Base-by-base conservation (phyloP, 305 asterid genomes). In the Coffea humblotiana region DNA sequence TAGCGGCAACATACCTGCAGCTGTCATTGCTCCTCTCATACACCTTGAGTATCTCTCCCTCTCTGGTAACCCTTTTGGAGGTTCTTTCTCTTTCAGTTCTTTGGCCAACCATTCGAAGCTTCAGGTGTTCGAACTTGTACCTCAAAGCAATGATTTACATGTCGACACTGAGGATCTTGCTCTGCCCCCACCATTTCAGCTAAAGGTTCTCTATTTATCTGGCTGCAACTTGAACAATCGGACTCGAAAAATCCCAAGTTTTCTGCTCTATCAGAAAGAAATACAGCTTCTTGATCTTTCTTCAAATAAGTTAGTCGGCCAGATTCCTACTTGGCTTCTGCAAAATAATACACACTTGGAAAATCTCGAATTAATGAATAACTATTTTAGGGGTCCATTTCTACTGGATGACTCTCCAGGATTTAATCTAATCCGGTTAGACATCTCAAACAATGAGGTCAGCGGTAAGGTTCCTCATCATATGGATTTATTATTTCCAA, bases 141-240 rank as follows among this genome's bases (percentile, higher is more conserved):
- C 1, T 37, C 21, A 8, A 1, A 18, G 43, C 0, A 74, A 65
- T 49, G 64, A 71, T 32, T 75, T 82, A 21, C 47, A 14, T n/a
- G 82, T 85, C 37, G 75, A 77, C 45, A 49, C 79, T n/a, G 80
- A 79, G 73, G 56, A n/a, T 63, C 51, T 77, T 68, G 79, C 75
- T 74, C 75, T 79, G 65, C 76, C 73, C 23, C 82, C 88, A 48
- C 48, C 79, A n/a, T 85, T 82, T 82, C 86, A 82, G 82, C 70
- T 85, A 14, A 82, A 79, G 68, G 77, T 72, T 48, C 45, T 85
- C 11, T 15, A 3, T 43, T 35, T 74, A 37, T 18, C 69, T 32
- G 11, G 63, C 21, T 74, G 78, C 69, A 58, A 56, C 78, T 47
- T 71, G 35, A 71, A 71, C 14, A 47, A 4, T 10, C 47, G 2